Percentiles rank a stretch among this genome's conserved stretches.
Evolutionary conservation across 176 grass and related monocot genomes (phyloP).

Genomic region (Alopecurus myosuroides): DNA sequence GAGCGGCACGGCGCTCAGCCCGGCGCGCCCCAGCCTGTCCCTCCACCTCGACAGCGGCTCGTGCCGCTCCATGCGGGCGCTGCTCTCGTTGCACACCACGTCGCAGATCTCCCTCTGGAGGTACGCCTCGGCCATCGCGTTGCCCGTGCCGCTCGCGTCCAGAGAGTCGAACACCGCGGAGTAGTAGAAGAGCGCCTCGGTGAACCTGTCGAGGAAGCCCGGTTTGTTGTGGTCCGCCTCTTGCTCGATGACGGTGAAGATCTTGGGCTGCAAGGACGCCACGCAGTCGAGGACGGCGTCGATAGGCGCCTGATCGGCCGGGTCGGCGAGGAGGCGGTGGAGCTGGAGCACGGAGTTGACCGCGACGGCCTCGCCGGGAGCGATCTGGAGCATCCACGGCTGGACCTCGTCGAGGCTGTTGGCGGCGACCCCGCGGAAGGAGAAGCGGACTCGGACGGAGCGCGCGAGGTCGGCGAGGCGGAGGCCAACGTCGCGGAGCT

Average conservation of each 20-base stretch:
- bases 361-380: slow-evolving; percentile 63
- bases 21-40: slow-evolving; percentile 36
- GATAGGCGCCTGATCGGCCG: slow-evolving; percentile 36
- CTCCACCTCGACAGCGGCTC: slow-evolving; percentile 76
- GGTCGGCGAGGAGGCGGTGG: slow-evolving; percentile 62
- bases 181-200: slow-evolving; percentile 95
- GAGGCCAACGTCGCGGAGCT: slow-evolving; percentile 76
- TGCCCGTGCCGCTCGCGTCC: slow-evolving; percentile 46
- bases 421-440: slow-evolving; percentile 83
- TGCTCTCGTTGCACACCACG: slow-evolving; percentile 68
- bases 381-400: slow-evolving; percentile 84
- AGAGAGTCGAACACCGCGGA: slow-evolving; percentile 91
- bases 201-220: slow-evolving; percentile 83
- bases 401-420: slow-evolving; percentile 70
- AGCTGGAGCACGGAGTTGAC: slow-evolving; percentile 92
- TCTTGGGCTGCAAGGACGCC: slow-evolving; percentile 46
- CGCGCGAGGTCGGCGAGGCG: slow-evolving; percentile 78
- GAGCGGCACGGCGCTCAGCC: slow-evolving; percentile 61
- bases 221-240: slow-evolving; percentile 94
- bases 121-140: slow-evolving; percentile 57
- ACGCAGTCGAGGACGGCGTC: slow-evolving; percentile 68
- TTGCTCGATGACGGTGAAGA: slow-evolving; percentile 83
- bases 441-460: slow-evolving; percentile 73
- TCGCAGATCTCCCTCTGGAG: slow-evolving; percentile 84
- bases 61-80: slow-evolving; percentile 76